Base-by-base conservation (phyloP, 1,139 yeast genomes). In the Eremothecium cymbalariae region DNA sequence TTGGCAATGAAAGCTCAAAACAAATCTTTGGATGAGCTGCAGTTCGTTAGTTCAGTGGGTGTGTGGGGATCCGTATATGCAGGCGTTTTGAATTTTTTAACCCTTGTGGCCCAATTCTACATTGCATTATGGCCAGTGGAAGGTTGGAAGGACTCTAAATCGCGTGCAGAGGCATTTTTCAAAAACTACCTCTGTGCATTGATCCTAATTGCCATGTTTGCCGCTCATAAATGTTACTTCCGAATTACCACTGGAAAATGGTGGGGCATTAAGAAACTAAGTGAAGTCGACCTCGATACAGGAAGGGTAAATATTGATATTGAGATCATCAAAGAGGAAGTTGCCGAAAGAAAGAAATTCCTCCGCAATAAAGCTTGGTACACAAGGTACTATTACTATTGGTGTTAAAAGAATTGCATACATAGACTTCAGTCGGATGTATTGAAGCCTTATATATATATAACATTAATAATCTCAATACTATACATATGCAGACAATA, bases 81-180 rank as follows among this genome's bases (percentile, higher is more conserved):
- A 21, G 57, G 74, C 12, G 33, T 63, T 6, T 57, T 84, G 43
- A 79, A 78, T 55, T 43, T 68, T 27, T 64, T 78, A 45, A 77
- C 84, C 39, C 63, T 85, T 41, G 60, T 75, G 41, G 85, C 88
- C 21, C 94, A 83, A 64, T 77, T 82, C 44, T 84, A 81, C 62
- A 72, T 82, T 51, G 93, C 94, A 40, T 72, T 84, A 44, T 79
- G 93, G 29, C 78, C 94, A 2, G 67, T 85, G 39, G 83, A 84
- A 59, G 81, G 93, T 5, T 84, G 94, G 94, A 75, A 75, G 25
- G 36, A 46, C 17, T 73, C 77, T 38, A 59, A 57, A 50, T 70
- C 78, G 50, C 41, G 51, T 39, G 51, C 47, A 3, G 39, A 47
- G 6, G 48, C 45, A 37, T 74, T 74, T 51, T 73, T 74, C 62